A percentile compares a stretch with the other conserved stretches of the same genome.
Evolutionary conservation across 106 monocot species (phyloP).

Genomic region (Chionographis japonica): DNA sequence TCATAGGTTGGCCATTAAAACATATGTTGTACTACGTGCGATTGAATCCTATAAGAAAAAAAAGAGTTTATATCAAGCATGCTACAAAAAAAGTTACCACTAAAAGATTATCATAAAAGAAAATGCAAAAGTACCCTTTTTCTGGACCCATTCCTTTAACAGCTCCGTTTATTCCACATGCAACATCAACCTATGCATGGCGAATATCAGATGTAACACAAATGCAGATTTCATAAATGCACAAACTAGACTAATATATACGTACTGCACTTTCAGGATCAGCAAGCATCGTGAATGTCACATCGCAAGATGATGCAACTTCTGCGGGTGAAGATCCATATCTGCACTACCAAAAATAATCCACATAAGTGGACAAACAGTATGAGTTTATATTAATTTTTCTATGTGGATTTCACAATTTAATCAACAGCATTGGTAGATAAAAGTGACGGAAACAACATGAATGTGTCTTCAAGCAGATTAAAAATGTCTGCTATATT

Average conservation of each 20-base stretch:
- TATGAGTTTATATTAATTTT: background rate
- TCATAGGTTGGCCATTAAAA: no score
- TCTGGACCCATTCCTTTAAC: slow-evolving; percentile 63
- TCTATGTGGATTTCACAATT: no score
- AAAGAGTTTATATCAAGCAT: no score
- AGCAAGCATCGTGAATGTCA: slow-evolving; percentile 96
- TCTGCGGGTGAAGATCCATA: slow-evolving; percentile 70
- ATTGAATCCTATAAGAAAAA: no score
- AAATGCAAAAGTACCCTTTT: slow-evolving; percentile 57
- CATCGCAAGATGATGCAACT: slow-evolving; percentile 82
- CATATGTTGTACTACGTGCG: no score
- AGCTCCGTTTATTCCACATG: slow-evolving; percentile 69
- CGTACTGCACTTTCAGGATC: slow-evolving; percentile 87
- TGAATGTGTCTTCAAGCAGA: no score
- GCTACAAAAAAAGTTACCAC: no score
- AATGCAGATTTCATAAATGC: background rate
- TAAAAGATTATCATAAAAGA: no score
- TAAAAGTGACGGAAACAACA: no score
- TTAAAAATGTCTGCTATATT: no score
- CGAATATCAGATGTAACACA: background rate
- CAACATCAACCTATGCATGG: slow-evolving; percentile 59
- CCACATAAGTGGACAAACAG: background rate
- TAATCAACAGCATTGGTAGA: no score
- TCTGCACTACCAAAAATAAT: slow-evolving; percentile 20
- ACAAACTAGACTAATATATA: slow-evolving; percentile 5